Percentiles rank a stretch among this genome's conserved stretches.
These are phyloP conservation scores for Daphne laureola DNA, from an alignment of 441 rosid genomes.

Conservation along the genomic window DNA sequence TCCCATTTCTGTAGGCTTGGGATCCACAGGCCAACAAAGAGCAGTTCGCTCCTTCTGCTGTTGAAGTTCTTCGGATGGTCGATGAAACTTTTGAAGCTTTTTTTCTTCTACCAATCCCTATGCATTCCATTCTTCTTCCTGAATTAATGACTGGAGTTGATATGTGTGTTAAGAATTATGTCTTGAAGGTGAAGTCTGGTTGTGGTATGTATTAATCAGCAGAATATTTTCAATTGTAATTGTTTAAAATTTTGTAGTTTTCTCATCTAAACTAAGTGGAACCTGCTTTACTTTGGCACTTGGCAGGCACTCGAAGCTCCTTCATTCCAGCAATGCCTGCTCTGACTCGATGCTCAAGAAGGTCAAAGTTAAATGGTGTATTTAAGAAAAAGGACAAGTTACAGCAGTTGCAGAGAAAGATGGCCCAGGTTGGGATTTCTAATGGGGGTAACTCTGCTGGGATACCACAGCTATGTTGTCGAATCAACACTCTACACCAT, in stretches of 20 bases:
- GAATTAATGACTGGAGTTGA: conserved; percentile 50
- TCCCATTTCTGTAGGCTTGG: conserved; percentile 41
- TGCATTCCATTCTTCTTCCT: conserved; percentile 53
- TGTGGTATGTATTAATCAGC: conserved; percentile 38
- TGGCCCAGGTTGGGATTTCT: conserved; percentile 32
- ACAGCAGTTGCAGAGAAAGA: conserved; percentile 33
- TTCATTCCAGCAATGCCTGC: conserved; percentile 57
- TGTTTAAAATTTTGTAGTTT: no score
- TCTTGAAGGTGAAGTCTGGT: conserved; percentile 52
- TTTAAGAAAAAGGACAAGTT: conserved; percentile 52
- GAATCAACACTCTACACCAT: conserved; percentile 50
- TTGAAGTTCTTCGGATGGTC: conserved; percentile 54
- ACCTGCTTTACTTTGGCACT: conserved; percentile 8
- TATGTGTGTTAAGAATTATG: conserved; percentile 50
- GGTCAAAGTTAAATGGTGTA: conserved; percentile 46
- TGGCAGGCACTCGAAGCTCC: conserved; percentile 36
- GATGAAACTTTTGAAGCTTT: conserved; percentile 75
- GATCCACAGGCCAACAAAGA: conserved; percentile 51
- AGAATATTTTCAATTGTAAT: not conserved
- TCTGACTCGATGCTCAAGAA: conserved; percentile 50
- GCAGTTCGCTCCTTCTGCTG: conserved; percentile 49
- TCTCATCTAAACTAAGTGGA: conserved; percentile 1
- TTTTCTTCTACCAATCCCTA: conserved; percentile 55
- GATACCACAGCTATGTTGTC: conserved; percentile 56
- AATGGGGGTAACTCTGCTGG: conserved; percentile 31